A percentile compares a stretch with the other conserved stretches of the same genome.
Conservation (phyloP, 2,329 filamentous ascomycete species). For the Chaetomiaceae sp. region DNA sequence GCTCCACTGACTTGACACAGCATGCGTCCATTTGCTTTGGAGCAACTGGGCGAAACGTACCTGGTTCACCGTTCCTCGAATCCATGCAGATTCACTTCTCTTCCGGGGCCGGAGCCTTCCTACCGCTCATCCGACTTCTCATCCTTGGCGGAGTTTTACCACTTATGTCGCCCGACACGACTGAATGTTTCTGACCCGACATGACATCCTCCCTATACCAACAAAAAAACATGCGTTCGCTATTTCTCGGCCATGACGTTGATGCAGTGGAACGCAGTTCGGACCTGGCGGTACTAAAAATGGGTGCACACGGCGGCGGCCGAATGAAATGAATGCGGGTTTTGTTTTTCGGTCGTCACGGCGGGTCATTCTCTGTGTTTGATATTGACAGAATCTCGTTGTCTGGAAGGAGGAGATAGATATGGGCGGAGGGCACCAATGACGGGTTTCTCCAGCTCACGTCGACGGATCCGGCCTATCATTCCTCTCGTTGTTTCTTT, state of each 20-base stretch:
- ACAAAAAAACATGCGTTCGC: conserved; percentile 12
- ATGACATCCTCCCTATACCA: conserved; percentile 11
- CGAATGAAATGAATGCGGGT: conserved; percentile 7
- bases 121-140: conserved; percentile 3
- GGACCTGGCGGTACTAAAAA: conserved; percentile 11
- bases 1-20: conserved; percentile 12
- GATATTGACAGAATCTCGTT: conserved; percentile 11
- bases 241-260: conserved; percentile 16
- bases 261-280: conserved; percentile 13
- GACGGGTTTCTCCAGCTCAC: not conserved
- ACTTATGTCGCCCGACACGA: not conserved
- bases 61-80: too few relatives aligned
- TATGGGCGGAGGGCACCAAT: conserved; percentile 10
- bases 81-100: too few relatives aligned
- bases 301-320: conserved; percentile 1
- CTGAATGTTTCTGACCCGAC: conserved; percentile 4
- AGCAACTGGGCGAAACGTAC: not conserved
- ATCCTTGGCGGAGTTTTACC: not conserved
- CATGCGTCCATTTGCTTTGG: not conserved
- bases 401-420: conserved; percentile 10
- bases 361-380: conserved; percentile 10
- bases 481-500: conserved; percentile 4
- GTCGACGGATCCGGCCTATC: not conserved
- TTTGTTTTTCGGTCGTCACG: conserved; percentile 9
- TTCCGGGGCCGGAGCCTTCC: too few relatives aligned